These are phyloP conservation scores for Tolypocladium tundrense DNA, from an alignment of 2,329 filamentous ascomycete species.

Conservation along the genomic window DNA sequence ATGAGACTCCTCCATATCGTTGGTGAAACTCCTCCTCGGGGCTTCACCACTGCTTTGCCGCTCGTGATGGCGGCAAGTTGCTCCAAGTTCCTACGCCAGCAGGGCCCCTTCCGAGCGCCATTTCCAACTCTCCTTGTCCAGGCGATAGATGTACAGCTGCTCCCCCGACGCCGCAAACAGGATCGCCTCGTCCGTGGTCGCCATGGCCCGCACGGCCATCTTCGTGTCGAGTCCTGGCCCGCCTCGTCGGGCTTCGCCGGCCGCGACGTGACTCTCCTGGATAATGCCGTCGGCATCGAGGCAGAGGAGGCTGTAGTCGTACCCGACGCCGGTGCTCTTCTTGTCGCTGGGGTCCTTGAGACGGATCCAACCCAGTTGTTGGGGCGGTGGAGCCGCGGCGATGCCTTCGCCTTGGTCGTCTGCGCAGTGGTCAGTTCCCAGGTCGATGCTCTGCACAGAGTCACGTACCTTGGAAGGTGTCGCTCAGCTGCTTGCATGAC, in stretches of 20 bases:
- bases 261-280: slow-evolving; percentile 7
- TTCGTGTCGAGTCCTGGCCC: slow-evolving; percentile 4
- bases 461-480: slow-evolving; percentile 6
- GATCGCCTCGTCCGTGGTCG: slow-evolving; percentile 7
- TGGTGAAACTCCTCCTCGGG: neutral
- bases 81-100: neutral
- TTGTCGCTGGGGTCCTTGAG: neutral
- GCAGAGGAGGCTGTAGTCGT: slow-evolving; percentile 9
- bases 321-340: neutral
- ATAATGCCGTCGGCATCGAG: slow-evolving; percentile 4
- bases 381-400: neutral
- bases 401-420: slow-evolving; percentile 5
- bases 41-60: neutral
- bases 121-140: slow-evolving; percentile 2
- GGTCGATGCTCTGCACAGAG: no score
- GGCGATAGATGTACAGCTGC: slow-evolving; percentile 8
- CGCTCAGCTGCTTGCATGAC: slow-evolving; percentile 6
- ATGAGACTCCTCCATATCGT: neutral
- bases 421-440: neutral
- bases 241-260: neutral
- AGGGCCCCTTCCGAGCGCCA: slow-evolving; percentile 5
- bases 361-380: slow-evolving; percentile 9
- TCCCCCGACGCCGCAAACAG: slow-evolving; percentile 9
- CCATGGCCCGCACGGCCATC: slow-evolving; percentile 4
- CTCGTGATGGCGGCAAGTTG: neutral